Evolutionary conservation across 257 asterid genomes (phyloP).

Genomic region (Lycium ferocissimum): DNA sequence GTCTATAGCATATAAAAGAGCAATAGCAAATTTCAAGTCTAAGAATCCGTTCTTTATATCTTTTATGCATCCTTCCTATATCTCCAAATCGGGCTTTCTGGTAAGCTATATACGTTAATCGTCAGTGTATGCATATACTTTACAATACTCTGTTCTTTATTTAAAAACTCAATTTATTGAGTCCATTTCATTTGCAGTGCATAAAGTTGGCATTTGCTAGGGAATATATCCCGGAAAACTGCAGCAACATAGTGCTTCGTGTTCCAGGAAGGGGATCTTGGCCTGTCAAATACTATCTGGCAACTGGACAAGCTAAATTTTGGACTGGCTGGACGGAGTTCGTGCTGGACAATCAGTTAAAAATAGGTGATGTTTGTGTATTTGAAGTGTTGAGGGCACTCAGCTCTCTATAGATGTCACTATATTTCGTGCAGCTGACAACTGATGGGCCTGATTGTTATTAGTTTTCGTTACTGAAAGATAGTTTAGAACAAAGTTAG

Average conservation of each 20-base stretch:
- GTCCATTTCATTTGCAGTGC: neutral
- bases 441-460: neutral
- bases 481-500: neutral
- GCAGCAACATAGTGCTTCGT: neutral
- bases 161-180: no score
- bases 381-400: conserved; percentile 30
- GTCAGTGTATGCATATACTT: neutral
- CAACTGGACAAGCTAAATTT: neutral
- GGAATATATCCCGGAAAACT: neutral
- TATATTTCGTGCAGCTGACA: neutral
- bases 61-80: conserved; percentile 35
- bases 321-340: conserved; percentile 32
- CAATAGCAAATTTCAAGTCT: conserved; percentile 26
- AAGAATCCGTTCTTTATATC: conserved; percentile 25
- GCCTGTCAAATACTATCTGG: neutral
- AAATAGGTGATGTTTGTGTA: conserved; percentile 33
- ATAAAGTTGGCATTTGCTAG: neutral
- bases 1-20: conserved; percentile 31
- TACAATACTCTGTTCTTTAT: neutral
- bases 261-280: neutral
- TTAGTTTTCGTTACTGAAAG: neutral
- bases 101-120: neutral
- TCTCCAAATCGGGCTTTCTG: neutral
- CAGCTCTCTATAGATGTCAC: conserved; percentile 9
- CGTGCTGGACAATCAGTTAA: conserved; percentile 29